Conservation (phyloP, 2,329 filamentous ascomycete species). For the Penicillium sp. region DNA sequence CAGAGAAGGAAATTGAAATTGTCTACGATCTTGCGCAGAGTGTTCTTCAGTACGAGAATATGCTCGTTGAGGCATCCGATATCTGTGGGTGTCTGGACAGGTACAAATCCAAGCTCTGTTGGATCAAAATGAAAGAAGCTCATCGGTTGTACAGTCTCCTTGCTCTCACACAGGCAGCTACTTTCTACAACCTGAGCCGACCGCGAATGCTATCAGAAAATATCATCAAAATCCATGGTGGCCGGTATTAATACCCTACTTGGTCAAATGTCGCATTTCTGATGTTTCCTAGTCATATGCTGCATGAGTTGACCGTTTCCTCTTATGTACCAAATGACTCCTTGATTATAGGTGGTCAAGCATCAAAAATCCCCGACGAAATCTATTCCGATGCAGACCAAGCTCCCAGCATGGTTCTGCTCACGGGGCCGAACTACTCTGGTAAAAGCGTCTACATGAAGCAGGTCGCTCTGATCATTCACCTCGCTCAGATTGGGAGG, state of each 20-base stretch:
- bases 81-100: constrained; percentile 83
- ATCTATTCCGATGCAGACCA: constrained; percentile 9
- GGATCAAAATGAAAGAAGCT: not conserved
- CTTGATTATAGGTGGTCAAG: constrained; percentile 63
- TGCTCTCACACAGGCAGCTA: constrained; percentile 77
- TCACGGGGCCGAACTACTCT: constrained; percentile 95
- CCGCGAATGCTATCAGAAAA: constrained; percentile 74
- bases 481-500: constrained; percentile 84
- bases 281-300: constrained; percentile 63
- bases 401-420: constrained; percentile 70
- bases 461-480: constrained; percentile 87
- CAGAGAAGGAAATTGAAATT: constrained; percentile 87
- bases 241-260: constrained; percentile 57
- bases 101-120: constrained; percentile 31
- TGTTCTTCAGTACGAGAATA: constrained; percentile 69
- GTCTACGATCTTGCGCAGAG: constrained; percentile 74
- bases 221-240: constrained; percentile 73
- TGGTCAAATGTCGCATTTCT: not conserved
- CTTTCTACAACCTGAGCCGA: constrained; percentile 70
- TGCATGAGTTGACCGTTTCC: constrained; percentile 82
- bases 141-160: constrained; percentile 61
- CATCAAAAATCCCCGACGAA: not conserved
- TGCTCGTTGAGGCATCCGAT: constrained; percentile 73
- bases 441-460: constrained; percentile 97
- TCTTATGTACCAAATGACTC: constrained; percentile 85